These are phyloP conservation scores for Ophiostoma pallidulum DNA, from an alignment of 2,329 filamentous ascomycete species.

Conservation along the genomic window DNA sequence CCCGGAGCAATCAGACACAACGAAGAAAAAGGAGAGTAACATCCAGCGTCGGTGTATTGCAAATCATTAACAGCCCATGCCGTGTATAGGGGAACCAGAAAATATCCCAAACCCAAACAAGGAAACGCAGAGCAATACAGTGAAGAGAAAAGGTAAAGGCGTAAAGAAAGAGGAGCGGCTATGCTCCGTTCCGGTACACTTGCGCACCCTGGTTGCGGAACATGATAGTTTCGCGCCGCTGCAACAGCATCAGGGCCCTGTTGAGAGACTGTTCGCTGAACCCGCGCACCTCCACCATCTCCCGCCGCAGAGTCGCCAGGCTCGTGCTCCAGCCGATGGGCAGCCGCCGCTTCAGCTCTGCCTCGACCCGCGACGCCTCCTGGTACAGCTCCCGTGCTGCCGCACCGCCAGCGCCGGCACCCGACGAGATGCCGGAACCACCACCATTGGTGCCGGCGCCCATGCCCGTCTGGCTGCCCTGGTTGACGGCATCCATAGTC, in stretches of 20 bases:
- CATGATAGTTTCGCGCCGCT: constrained; percentile 77
- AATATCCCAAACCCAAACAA: not conserved
- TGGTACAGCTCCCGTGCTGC: constrained; percentile 85
- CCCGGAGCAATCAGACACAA: not conserved
- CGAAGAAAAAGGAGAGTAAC: not conserved
- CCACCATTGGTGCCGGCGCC: constrained; percentile 4
- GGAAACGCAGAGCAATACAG: not conserved
- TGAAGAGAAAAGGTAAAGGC: not conserved
- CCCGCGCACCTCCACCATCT: constrained; percentile 86
- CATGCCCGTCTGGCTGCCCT: constrained; percentile 48
- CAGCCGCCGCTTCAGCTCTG: constrained; percentile 75
- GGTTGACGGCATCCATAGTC: constrained; percentile 95
- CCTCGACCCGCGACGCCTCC: constrained; percentile 77
- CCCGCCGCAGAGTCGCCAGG: constrained; percentile 71
- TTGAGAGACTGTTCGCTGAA: constrained; percentile 83
- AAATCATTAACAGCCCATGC: constrained; percentile 3
- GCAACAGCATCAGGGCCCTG: constrained; percentile 74
- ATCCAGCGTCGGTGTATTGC: not conserved
- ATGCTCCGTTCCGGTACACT: constrained; percentile 65
- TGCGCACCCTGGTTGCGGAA: constrained; percentile 68
- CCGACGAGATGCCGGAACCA: constrained; percentile 37
- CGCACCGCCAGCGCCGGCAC: constrained; percentile 37
- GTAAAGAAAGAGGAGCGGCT: not conserved
- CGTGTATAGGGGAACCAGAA: not conserved
- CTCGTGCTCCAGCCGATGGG: constrained; percentile 96